Base-by-base conservation (phyloP, 495 filamentous ascomycete genomes). In the Sporormia fimetaria region DNA sequence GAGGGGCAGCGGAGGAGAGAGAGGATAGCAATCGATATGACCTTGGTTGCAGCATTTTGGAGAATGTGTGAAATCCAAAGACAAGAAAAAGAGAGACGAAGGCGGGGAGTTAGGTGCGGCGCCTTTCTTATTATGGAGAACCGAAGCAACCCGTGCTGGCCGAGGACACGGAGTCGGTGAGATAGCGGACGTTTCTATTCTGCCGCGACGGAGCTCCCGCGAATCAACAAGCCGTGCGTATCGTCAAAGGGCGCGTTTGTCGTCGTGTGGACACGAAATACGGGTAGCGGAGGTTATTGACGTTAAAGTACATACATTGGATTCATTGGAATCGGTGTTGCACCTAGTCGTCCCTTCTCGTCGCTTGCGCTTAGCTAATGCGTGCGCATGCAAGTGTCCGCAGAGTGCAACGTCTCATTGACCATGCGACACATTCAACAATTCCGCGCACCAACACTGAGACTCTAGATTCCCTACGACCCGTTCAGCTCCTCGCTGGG, bases 21-120 rank as follows among this genome's bases (percentile, higher is more conserved):
- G 44, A 36, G 16, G 44, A 42, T 4, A 49, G 34, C 32, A 53
- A 26, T n/a, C 31, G 24, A 16, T 25, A 45, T 27, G 53, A 46
- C 32, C 44, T 30, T 45, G 36, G 49, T 35, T 56, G 53, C 21
- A 56, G 37, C 53, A 56, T 56, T 27, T 35, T 48, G 22, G 29
- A 11, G 21, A 18, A 11, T 2, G 9, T 30, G 22, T 22, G 20
- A 18, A 21, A 25, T n/a, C 15, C 4, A 21, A 40, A 33, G 22
- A 23, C 15, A 23, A 16, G 16, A n/a, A 21, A 27, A n/a, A 44
- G 34, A 3, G 29, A 23, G 40, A 25, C 24, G 21, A 30, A 22
- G 28, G 15, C 17, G 15, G 14, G 6, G 22, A 6, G 24, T 33
- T 32, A 17, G 9, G 16, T 16, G 11, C 34, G 9, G 33, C 10